Base-by-base conservation (phyloP, 2,329 filamentous ascomycete species). In the Talaromyces sp. region DNA sequence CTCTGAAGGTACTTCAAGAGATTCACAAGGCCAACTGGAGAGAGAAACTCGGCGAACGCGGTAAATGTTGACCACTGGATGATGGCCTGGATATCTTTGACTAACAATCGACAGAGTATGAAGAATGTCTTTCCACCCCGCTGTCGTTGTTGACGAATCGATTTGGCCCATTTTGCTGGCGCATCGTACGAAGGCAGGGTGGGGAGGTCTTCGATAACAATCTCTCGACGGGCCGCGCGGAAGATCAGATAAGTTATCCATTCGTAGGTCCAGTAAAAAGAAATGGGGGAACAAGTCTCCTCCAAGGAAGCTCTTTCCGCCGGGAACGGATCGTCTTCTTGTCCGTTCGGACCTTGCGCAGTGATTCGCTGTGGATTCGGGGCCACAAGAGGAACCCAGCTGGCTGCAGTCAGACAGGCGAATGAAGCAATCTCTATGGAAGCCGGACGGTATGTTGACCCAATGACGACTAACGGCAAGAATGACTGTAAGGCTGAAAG, bases 21-120 rank as follows among this genome's bases (percentile, higher is more conserved):
- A 48, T 79, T 77, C 65, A 83, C 83, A 75, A 85, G 79, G 54
- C 77, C 80, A 60, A 79, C 83, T 0, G 83, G 81, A 0, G 81
- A 75, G 21, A 84, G 65, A 51, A 83, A 77, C 63, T 85, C 83
- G 26, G 80, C 65, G 10, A 68, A 48, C 8, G 66, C 61, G 10
- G 66, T 64, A 27, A 56, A 31, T 8, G 63, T 63, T 2, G 69
- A 60, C 70, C 70, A 73, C 21, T 63, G 55, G 57, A 71, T 62
- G 62, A 72, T 70, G 1, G 54, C 65, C 29, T 60, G 64, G 50
- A 72, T 70, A 26, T 70, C 66, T 0, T 62, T 63, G 14, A 65
- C 65, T 35, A 71, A 63, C 46, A 70, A 59, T 26, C 64, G 59
- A 54, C 63, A 67, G 41, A 73, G 58, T 0, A 67, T 68, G 10